phyloP scores from a whole-genome alignment of 2,329 filamentous ascomycete genomes.

The Hymenoscyphus albidus region DNA sequence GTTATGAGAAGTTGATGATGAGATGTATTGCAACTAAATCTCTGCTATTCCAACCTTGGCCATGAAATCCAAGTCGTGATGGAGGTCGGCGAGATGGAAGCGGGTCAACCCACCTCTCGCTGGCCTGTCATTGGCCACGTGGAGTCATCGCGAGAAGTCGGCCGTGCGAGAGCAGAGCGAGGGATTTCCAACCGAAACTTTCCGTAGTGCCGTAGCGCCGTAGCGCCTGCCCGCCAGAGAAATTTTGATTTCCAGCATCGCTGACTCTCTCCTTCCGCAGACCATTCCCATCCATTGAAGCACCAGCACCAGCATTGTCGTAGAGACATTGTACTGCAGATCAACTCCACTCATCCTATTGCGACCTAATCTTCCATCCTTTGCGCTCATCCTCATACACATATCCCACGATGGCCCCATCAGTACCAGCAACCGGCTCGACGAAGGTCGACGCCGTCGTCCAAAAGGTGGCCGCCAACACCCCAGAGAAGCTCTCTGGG shows the following conservation, averaged over 20 bases:
- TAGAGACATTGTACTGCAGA: conserved; percentile 18
- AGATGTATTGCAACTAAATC: not conserved
- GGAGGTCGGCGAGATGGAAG: not conserved
- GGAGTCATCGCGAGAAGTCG: not conserved
- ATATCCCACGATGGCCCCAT: conserved; percentile 27
- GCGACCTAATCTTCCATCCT: conserved; percentile 19
- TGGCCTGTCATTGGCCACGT: not conserved
- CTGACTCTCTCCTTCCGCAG: not conserved
- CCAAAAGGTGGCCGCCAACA: conserved; percentile 31
- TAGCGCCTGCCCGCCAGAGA: not conserved
- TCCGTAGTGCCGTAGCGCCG: not conserved
- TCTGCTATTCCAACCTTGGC: not conserved
- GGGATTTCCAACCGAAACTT: conserved; percentile 4
- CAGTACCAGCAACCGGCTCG: conserved; percentile 30
- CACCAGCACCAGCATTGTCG: not conserved
- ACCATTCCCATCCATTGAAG: conserved; percentile 13
- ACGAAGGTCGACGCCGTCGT: conserved; percentile 35
- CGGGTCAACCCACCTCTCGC: not conserved
- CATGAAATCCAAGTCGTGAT: not conserved
- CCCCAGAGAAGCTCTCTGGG: conserved; percentile 51
- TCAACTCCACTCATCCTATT: conserved; percentile 25
- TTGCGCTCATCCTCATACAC: conserved; percentile 11
- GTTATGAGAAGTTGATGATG: not conserved
- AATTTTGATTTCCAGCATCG: conserved; percentile 13
- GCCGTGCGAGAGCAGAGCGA: not conserved